These are phyloP conservation scores for Mentha longifolia DNA, from an alignment of 257 asterid genomes.

Conservation along the genomic window DNA sequence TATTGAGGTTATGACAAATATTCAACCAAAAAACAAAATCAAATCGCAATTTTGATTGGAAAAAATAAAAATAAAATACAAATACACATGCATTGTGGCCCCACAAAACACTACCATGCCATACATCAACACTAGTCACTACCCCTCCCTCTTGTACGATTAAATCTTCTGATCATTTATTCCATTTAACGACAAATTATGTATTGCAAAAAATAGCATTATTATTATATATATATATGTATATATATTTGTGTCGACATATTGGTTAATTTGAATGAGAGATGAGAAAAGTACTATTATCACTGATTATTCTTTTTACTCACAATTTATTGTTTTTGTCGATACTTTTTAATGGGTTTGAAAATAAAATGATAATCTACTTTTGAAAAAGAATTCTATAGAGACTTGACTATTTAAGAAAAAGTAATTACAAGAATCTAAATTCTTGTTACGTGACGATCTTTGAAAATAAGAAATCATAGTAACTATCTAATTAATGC, in stretches of 20 bases:
- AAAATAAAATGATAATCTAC: too few species aligned
- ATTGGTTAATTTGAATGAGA: not conserved
- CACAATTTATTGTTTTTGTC: too few species aligned
- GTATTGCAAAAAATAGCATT: not conserved
- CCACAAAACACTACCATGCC: constrained; percentile 19
- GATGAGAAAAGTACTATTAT: not conserved
- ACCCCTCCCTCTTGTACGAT: not conserved
- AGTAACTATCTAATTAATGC: too few species aligned
- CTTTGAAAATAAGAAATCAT: too few species aligned
- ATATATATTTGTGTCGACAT: not conserved
- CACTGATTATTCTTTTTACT: too few species aligned
- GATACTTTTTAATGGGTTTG: too few species aligned
- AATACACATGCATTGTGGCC: not conserved
- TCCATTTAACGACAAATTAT: constrained; percentile 7
- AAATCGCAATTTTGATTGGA: not conserved
- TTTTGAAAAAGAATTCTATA: too few species aligned
- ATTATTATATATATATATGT: not conserved
- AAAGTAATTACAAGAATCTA: too few species aligned
- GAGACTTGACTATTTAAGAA: too few species aligned
- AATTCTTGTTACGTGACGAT: too few species aligned
- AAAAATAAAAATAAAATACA: not conserved
- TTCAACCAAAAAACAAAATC: not conserved
- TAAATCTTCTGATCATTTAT: not conserved
- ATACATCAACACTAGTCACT: too few species aligned
- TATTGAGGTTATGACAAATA: not conserved